These are phyloP conservation scores for Acanthamoeba lenticulata DNA, from an alignment of 208 protist species.

Conservation along the genomic window DNA sequence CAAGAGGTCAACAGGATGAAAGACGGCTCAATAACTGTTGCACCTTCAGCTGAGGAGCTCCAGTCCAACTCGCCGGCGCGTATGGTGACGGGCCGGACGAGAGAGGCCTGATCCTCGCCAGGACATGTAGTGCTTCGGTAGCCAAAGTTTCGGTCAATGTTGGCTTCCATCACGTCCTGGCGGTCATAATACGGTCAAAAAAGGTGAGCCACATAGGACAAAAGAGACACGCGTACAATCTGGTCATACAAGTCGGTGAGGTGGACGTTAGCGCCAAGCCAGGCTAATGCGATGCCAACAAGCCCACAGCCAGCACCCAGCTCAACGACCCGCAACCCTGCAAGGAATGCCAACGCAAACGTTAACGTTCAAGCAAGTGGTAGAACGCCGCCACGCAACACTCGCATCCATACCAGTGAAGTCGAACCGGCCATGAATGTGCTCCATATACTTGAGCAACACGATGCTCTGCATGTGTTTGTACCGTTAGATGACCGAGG, in stretches of 20 bases:
- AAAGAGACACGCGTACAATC: too few relatives aligned
- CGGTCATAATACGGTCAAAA: too few relatives aligned
- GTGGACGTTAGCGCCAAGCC: neutral
- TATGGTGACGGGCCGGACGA: neutral
- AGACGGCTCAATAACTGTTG: neutral
- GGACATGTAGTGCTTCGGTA: neutral
- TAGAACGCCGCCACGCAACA: too few relatives aligned
- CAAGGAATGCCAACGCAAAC: too few relatives aligned
- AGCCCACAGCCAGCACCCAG: slow-evolving; percentile 6
- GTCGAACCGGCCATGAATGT: neutral
- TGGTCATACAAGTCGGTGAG: slow-evolving; percentile 34
- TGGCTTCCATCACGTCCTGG: slow-evolving; percentile 48
- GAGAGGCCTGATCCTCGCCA: neutral
- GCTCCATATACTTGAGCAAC: slow-evolving; percentile 25
- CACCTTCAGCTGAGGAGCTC: neutral
- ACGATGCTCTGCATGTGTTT: neutral
- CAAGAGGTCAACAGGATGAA: neutral
- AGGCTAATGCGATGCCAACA: neutral
- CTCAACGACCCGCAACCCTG: neutral
- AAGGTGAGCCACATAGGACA: too few relatives aligned
- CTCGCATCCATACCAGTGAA: too few relatives aligned
- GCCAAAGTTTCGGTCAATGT: neutral
- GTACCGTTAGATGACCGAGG: neutral
- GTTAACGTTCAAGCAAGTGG: too few relatives aligned
- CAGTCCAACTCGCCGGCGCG: slow-evolving; percentile 11